These are phyloP conservation scores for Coemansia sp. DNA, from an alignment of 192 early-diverging fungal genomes.

Conservation along the genomic window DNA sequence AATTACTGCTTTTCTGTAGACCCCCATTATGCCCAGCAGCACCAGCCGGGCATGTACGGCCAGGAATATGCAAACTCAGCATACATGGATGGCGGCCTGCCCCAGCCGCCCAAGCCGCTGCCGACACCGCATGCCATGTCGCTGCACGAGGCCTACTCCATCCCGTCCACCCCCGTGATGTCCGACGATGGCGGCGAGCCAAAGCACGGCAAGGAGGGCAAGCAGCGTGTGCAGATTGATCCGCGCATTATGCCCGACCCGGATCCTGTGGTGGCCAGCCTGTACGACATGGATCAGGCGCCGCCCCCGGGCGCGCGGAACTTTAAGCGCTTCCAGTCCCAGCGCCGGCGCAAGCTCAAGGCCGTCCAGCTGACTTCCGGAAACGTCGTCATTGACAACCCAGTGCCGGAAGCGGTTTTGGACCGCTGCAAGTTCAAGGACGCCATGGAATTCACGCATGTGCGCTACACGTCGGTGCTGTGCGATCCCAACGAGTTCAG, in stretches of 20 bases:
- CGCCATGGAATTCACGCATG: constrained; percentile 82
- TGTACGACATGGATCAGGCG: constrained; percentile 45
- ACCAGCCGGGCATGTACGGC: constrained; percentile 9
- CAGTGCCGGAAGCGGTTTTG: constrained; percentile 62
- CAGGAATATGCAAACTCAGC: constrained; percentile 19
- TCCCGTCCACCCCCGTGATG: constrained; percentile 36
- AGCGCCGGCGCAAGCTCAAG: constrained; percentile 48
- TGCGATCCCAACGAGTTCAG: constrained; percentile 84
- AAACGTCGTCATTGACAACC: constrained; percentile 73
- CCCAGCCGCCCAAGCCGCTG: constrained; percentile 40
- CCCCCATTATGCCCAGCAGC: constrained; percentile 27
- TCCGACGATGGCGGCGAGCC: constrained; percentile 19
- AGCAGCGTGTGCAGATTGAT: constrained; percentile 23
- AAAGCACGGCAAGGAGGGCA: constrained; percentile 9
- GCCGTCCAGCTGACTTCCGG: constrained; percentile 65
- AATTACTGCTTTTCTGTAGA: constrained; percentile 11
- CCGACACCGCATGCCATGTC: constrained; percentile 39
- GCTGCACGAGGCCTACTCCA: constrained; percentile 43
- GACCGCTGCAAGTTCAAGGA: constrained; percentile 50
- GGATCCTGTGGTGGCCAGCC: constrained; percentile 32
- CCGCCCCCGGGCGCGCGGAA: constrained; percentile 49
- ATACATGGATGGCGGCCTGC: constrained; percentile 18
- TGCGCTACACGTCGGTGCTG: constrained; percentile 92
- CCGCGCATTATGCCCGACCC: constrained; percentile 49
- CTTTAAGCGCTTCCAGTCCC: constrained; percentile 50